Percentiles rank a stretch among this genome's conserved stretches.
phyloP scores from a whole-genome alignment of 2,329 filamentous ascomycete genomes.

The Phyllachora maydis region DNA sequence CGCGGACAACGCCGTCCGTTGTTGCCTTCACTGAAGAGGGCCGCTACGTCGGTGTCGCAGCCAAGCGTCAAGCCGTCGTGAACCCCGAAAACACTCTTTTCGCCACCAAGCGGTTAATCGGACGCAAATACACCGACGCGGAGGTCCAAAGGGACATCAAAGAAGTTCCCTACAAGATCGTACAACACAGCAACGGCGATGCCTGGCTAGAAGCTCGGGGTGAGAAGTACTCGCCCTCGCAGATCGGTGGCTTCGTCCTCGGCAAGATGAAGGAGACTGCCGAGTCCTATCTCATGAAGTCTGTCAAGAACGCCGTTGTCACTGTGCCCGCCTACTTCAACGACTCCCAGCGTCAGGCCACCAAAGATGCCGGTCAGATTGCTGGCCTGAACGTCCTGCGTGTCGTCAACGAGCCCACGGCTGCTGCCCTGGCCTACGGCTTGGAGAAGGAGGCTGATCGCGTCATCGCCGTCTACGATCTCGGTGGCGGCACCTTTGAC shows the following conservation, averaged over 20 bases:
- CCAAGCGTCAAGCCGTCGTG: constrained; percentile 94
- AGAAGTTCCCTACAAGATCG: constrained; percentile 96
- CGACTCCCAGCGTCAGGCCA: constrained; percentile 92
- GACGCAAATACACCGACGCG: constrained; percentile 82
- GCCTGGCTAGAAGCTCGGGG: constrained; percentile 88
- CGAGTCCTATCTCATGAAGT: constrained; percentile 78
- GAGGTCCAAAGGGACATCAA: constrained; percentile 96
- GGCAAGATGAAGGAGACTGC: constrained; percentile 99
- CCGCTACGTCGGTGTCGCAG: constrained; percentile 85
- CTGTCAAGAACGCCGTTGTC: constrained; percentile 87
- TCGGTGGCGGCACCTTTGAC: constrained; percentile 98
- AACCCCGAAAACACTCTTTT: constrained; percentile 98
- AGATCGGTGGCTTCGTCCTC: constrained; percentile 89
- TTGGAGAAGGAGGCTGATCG: constrained; percentile 86
- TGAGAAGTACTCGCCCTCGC: constrained; percentile 94
- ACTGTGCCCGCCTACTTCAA: constrained; percentile 98
- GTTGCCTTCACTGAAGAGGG: constrained; percentile 92
- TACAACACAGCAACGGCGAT: constrained; percentile 90
- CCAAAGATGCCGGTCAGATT: constrained; percentile 95
- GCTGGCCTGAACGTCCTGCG: constrained; percentile 89
- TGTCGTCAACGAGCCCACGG: constrained; percentile 95
- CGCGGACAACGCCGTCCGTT: constrained; percentile 79
- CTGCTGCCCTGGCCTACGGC: constrained; percentile 87
- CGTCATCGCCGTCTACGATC: constrained; percentile 87
- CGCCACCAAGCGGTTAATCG: constrained; percentile 96